Evolutionary conservation across 257 asterid species (phyloP).

Genomic region (Buddleja alternifolia): DNA sequence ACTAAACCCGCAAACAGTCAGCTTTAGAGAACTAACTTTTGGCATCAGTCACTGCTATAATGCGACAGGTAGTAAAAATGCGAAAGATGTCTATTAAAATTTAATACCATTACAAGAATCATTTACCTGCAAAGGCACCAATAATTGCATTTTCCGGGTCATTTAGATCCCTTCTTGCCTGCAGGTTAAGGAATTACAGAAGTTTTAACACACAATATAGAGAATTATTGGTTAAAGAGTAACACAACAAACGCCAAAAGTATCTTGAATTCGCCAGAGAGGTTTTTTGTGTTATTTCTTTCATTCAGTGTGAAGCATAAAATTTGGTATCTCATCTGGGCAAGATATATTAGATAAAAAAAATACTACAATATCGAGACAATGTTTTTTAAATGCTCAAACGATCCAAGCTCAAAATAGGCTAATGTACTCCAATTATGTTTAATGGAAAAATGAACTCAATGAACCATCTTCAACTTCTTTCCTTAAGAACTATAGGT

Average conservation of each 20-base stretch:
- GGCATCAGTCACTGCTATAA: background rate
- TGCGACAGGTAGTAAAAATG: background rate
- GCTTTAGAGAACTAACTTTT: background rate
- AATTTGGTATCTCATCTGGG: background rate
- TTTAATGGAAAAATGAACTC: too few relatives aligned
- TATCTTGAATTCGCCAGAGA: background rate
- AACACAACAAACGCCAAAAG: background rate
- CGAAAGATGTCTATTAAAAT: background rate
- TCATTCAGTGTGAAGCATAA: background rate
- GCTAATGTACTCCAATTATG: too few relatives aligned
- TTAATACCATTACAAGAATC: background rate
- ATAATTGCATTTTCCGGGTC: constrained; percentile 70
- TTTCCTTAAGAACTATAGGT: too few relatives aligned
- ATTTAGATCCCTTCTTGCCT: constrained; percentile 67
- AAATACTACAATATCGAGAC: too few relatives aligned
- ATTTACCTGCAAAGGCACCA: constrained; percentile 76
- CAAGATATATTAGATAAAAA: background rate
- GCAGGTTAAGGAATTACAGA: constrained; percentile 27
- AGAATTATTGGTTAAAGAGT: background rate
- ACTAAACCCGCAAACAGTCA: too few relatives aligned
- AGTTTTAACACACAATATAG: background rate
- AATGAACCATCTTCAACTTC: too few relatives aligned
- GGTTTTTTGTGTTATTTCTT: background rate
- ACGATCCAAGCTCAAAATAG: background rate
- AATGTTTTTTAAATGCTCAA: background rate